A percentile compares a stretch with the other conserved stretches of the same genome.
Evolutionary conservation across 2,329 filamentous ascomycete genomes (phyloP).

Genomic region (Lasiodiplodia sp.): DNA sequence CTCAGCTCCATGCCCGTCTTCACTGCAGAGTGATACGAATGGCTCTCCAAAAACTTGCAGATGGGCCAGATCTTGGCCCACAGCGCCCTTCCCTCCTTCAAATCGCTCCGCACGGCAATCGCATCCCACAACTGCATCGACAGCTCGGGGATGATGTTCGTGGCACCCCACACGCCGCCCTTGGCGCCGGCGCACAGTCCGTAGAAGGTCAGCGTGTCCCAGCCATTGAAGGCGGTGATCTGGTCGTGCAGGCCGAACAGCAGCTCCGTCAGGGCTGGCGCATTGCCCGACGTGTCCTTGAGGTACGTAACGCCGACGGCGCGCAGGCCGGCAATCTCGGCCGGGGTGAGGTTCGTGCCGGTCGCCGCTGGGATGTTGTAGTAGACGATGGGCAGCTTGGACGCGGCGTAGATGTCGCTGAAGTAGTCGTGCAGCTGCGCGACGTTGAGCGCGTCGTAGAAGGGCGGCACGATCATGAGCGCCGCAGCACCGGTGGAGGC

Average conservation of each 20-base stretch:
- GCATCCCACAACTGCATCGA: constrained; percentile 58
- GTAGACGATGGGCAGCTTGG: constrained; percentile 56
- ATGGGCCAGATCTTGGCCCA: constrained; percentile 60
- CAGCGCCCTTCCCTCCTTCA: constrained; percentile 53
- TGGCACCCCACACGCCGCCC: constrained; percentile 60
- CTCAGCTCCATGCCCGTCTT: constrained; percentile 60
- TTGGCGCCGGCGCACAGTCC: constrained; percentile 59
- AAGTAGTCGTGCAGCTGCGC: constrained; percentile 51
- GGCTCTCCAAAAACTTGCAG: constrained; percentile 58
- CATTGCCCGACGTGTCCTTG: constrained; percentile 62
- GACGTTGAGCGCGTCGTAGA: constrained; percentile 55
- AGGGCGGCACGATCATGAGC: constrained; percentile 59
- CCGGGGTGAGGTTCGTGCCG: constrained; percentile 52
- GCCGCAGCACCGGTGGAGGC: constrained; percentile 50
- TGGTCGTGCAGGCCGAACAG: constrained; percentile 52
- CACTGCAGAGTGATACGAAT: constrained; percentile 57
- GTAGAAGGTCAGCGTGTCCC: constrained; percentile 63
- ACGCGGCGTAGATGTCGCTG: constrained; percentile 48
- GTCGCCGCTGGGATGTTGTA: constrained; percentile 61
- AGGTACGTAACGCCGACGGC: constrained; percentile 58
- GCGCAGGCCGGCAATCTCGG: constrained; percentile 53
- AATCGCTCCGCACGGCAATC: constrained; percentile 52
- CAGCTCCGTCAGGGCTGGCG: constrained; percentile 58
- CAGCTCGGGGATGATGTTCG: constrained; percentile 60
- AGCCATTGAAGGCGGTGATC: constrained; percentile 61